Conservation (phyloP, 2,329 filamentous ascomycete genomes). For the Fusarium cyanostomum region DNA sequence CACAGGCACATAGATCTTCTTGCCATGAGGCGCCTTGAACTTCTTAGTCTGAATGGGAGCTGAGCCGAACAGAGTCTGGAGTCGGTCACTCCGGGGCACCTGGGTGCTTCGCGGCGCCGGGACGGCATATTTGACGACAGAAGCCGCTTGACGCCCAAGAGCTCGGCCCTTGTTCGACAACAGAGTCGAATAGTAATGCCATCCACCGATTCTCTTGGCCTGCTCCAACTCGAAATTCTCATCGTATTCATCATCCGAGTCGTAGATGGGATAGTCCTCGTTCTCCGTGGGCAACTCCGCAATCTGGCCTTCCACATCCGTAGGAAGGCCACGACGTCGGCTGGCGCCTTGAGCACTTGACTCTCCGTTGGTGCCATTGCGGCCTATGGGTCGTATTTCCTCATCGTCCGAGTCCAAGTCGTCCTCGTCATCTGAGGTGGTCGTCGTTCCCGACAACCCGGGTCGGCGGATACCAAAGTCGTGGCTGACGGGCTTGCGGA, state of each 20-base stretch:
- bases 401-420: constrained; percentile 76
- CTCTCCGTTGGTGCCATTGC: constrained; percentile 45
- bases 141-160: constrained; percentile 54
- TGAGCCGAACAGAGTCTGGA: constrained; percentile 62
- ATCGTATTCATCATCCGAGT: constrained; percentile 82
- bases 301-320: constrained; percentile 86
- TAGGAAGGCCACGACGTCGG: constrained; percentile 54
- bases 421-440: constrained; percentile 80
- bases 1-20: constrained; percentile 95
- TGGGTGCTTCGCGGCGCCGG: constrained; percentile 65
- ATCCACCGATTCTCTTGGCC: constrained; percentile 78
- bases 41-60: constrained; percentile 65
- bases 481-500: constrained; percentile 89
- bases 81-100: constrained; percentile 66
- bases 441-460: constrained; percentile 77
- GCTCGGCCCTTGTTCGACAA: constrained; percentile 56
- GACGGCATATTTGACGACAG: constrained; percentile 59
- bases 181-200: constrained; percentile 75
- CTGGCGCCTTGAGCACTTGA: constrained; percentile 50
- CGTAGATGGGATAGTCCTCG: constrained; percentile 87
- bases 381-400: constrained; percentile 43
- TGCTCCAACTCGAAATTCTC: constrained; percentile 80
- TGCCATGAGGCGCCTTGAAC: constrained; percentile 80
- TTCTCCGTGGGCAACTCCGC: constrained; percentile 66
- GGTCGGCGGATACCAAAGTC: constrained; percentile 90